Evolutionary conservation across 345 rosid genomes (phyloP), one percentile per base, ranked within the genome.

Genomic region (Pugionium cornutum): DNA sequence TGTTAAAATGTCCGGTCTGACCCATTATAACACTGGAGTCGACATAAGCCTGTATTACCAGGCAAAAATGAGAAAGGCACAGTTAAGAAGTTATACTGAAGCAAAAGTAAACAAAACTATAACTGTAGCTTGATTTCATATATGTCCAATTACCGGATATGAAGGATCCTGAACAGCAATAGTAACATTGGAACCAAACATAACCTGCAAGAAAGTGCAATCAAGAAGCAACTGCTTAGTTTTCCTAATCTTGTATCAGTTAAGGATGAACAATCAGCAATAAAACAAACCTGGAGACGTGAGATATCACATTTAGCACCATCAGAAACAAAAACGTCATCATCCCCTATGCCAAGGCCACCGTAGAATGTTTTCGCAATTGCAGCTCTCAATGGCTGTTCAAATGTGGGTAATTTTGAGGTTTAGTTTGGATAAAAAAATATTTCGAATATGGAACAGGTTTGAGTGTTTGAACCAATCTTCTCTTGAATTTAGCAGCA

Each of bases 121-220:
- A 70, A 49, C 68, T 36, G 40, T 29, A 54, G 25, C 61, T 9
- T 61, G 30, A 47, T 54, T 33, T 74, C 29, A 42, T 36, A 4
- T 60, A 26, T n/a, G 52, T 2, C 8, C 6, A 55, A 61, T 63
- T 88, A 92, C 98, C 91, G 98, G 98, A 72, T 89, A 89, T 64
- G 98, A 92, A 61, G 98, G 98, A 70, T 92, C 98, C 83, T 92
- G 98, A 65, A 92, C 97, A 7, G 97, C 96, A 77, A 89, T 70
- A 9, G 97, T 81, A 46, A 85, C 85, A 26, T 86, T 58, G 60
- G 94, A 83, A 47, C 98, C 98, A 79, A 92, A 88, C 77, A 88
- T 76, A 66, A 86, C 70, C 98, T 88, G 85, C 78, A 34, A 74
- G 42, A 68, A 68, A 52, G 41, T 45, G 56, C 32, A 49, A 73